Evolutionary conservation across 2,329 filamentous ascomycete species (phyloP), one percentile per base, ranked within the genome.

Genomic region (Epichloe elymi): DNA sequence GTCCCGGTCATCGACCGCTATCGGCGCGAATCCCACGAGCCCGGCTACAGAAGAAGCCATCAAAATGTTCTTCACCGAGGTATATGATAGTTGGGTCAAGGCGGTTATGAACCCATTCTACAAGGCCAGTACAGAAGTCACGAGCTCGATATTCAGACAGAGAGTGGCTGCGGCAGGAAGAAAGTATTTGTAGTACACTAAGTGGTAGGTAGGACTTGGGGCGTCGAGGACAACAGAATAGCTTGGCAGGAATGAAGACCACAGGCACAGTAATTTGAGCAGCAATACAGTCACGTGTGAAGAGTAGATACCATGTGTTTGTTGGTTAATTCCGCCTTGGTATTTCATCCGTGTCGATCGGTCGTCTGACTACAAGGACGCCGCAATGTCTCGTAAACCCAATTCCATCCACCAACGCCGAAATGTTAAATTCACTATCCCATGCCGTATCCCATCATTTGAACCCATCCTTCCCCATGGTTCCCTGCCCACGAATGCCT

Each of bases 81-180:
- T 96, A 12, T 97, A 96, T 70, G 93, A 98, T 70, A 88, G 83
- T 59, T 98, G 91, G 84, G 80, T 95, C 57, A 98, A 98, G 76
- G 87, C 90, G 12, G 82, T 90, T 52, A 97, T 98, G 93, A 97
- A 82, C 64, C 93, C 93, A 0, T 98, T 98, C 67, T 97, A 96
- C 72, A 76, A 78, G 50, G 80, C 85, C 51, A 91, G 95, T 57
- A 86, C 86, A 75, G 83, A 87, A 59, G 83, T 98, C 49, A 82
- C 77, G 63, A 97, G 90, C 67, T 86, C 88, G 0, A 79, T 96
- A 1, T 98, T 98, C 66, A 78, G 87, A 58, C 74, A 79, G 51
- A 80, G 86, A 61, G 89, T 98, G 19, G 82, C 81, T 1, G 88
- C 88, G 2, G 91, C 91, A 0, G 93, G 89, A 58, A 88, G 88